Percentiles rank a stretch among this genome's conserved stretches.
phyloP scores from a whole-genome alignment of 768 basidiomycete genomes.

The Suillus cothurnatus region DNA sequence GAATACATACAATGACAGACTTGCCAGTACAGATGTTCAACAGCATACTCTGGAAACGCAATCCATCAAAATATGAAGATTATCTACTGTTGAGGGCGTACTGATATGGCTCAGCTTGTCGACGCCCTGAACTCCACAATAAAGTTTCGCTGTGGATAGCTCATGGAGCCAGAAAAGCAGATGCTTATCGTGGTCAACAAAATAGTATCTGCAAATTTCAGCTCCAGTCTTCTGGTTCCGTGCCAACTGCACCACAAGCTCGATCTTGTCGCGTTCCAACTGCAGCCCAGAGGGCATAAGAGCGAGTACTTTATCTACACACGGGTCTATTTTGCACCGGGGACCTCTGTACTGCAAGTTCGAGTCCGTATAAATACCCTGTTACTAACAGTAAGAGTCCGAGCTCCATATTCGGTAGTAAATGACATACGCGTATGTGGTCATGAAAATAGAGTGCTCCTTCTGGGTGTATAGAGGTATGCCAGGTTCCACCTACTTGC shows the following conservation, averaged over 20 bases:
- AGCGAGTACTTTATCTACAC: not conserved
- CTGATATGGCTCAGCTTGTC: constrained; percentile 42
- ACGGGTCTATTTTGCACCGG: not conserved
- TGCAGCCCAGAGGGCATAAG: not conserved
- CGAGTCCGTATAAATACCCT: constrained; percentile 52
- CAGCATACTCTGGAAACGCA: constrained; percentile 17
- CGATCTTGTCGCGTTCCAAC: no score
- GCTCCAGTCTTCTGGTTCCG: not conserved
- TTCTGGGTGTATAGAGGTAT: constrained; percentile 49
- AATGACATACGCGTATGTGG: constrained; percentile 35
- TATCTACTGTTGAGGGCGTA: constrained; percentile 22
- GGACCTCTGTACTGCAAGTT: constrained; percentile 30
- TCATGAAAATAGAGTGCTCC: constrained; percentile 57
- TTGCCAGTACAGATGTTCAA: constrained; percentile 28
- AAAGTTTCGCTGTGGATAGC: constrained; percentile 33
- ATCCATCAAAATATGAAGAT: constrained; percentile 3
- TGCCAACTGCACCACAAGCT: constrained; percentile 1
- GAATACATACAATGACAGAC: not conserved
- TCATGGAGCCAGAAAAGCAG: constrained; percentile 51
- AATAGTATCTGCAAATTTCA: constrained; percentile 39
- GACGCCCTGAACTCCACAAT: constrained; percentile 41
- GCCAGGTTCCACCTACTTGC: constrained; percentile 34
- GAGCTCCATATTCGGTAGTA: not conserved
- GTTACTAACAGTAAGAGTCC: not conserved
- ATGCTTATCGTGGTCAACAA: constrained; percentile 43